Conservation (phyloP, 2,329 filamentous ascomycete genomes). For the Sporothrix luriei region DNA sequence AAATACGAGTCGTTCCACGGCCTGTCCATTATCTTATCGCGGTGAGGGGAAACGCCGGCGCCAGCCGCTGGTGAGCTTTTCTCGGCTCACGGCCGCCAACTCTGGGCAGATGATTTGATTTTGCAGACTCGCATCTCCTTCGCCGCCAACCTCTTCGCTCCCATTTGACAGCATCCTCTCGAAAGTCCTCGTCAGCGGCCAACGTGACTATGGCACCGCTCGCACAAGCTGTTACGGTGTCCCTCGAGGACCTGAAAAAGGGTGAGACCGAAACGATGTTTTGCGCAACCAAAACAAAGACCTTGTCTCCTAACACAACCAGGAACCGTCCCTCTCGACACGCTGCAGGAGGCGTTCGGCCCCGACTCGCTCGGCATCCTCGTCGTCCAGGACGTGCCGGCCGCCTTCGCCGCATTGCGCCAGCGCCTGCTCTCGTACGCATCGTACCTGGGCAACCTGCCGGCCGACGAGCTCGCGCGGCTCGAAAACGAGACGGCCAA, state of each 20-base stretch:
- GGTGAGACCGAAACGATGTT: conserved; percentile 20
- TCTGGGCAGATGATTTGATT: neutral
- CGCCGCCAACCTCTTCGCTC: conserved; percentile 6
- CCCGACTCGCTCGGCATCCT: conserved; percentile 89
- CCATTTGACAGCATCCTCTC: neutral
- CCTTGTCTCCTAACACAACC: neutral
- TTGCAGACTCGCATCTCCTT: neutral
- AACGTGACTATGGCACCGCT: conserved; percentile 31
- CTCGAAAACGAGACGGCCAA: conserved; percentile 64
- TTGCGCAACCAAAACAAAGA: neutral
- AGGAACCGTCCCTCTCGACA: conserved; percentile 69
- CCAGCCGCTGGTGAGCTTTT: conserved; percentile 27
- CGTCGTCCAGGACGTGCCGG: conserved; percentile 82
- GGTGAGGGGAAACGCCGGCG: conserved; percentile 29
- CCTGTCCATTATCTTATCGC: conserved; percentile 1
- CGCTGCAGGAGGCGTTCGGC: conserved; percentile 79
- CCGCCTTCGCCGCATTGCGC: conserved; percentile 70
- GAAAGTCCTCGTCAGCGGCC: neutral
- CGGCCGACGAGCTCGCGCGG: conserved; percentile 66
- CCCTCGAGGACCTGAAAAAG: conserved; percentile 35
- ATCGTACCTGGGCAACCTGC: conserved; percentile 83
- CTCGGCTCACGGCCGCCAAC: neutral
- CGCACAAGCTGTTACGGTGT: conserved; percentile 36
- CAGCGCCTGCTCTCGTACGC: conserved; percentile 78
- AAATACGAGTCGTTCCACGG: neutral